Evolutionary conservation across 306 rosid genomes (phyloP), one percentile per base, ranked within the genome.

Genomic region (Begonia masoniana): DNA sequence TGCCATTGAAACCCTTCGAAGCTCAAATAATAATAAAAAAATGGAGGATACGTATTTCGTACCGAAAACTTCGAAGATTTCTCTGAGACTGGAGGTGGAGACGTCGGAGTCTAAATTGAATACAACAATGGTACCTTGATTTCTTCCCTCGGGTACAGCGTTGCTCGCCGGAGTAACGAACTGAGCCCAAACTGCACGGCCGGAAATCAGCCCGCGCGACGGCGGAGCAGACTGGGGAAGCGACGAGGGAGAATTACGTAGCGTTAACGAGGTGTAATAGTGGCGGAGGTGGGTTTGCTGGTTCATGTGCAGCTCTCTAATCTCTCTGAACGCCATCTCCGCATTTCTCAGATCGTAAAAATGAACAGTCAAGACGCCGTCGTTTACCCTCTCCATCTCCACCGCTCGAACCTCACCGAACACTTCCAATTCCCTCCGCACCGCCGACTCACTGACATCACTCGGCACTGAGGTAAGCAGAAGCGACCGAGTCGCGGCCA

Each of bases 91-190:
- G 31, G 70, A 19, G 4, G 75, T 10, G 49, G 94, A 67, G 55
- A 81, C 72, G 2, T 62, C 53, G 15, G 78, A 19, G 65, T 83
- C 86, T 35, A 85, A 61, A 58, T 85, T 78, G 76, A 91, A 91
- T 52, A 91, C 48, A 12, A 83, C 86, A 26, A 91, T 59, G 21
- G 97, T 83, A 13, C 97, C 97, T 52, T 85, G 97, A 62, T 85
- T 91, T 36, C 71, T 75, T 6, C 77, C 75, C 5, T 77, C 85
- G 0, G 75, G 76, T 5, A 85, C 56, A 9, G 77, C 68, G 26
- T 68, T 57, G 24, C 42, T 10, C 11, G 75, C 60, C 41, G 94
- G 84, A 15, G 69, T 26, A 13, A 78, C 61, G 56, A 66, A 89
- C 65, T 85, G 94, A 4, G 94, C 91, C 83, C 94, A 87, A 1